These are phyloP conservation scores for Petunia secreta DNA, from an alignment of 257 asterid genomes.

Conservation along the genomic window DNA sequence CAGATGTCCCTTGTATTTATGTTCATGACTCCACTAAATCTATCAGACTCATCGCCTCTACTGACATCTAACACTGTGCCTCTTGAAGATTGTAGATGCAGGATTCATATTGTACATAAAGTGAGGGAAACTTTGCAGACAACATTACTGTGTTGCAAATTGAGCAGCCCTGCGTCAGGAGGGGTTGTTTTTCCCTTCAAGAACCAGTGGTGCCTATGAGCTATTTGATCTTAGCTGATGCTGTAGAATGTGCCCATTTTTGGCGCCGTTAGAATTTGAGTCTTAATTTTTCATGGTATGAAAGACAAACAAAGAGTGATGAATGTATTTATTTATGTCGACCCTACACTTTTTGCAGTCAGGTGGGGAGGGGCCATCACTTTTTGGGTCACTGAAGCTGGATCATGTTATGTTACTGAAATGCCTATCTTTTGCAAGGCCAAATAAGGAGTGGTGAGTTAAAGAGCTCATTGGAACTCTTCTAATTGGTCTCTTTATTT, in stretches of 20 bases:
- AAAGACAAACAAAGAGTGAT: not conserved
- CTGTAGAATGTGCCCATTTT: not conserved
- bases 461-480: not conserved
- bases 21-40: not conserved
- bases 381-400: not conserved
- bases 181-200: not conserved
- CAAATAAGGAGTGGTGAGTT: not conserved
- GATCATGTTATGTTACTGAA: not conserved
- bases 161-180: not conserved
- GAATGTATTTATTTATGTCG: not conserved
- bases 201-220: slow-evolving; percentile 4
- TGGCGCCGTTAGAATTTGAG: not conserved
- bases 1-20: not conserved
- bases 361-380: not conserved
- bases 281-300: not conserved
- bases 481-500: not conserved
- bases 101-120: slow-evolving; percentile 6
- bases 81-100: slow-evolving; percentile 6
- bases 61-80: not conserved
- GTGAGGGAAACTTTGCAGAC: slow-evolving; percentile 9
- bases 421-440: not conserved
- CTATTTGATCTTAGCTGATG: slow-evolving; percentile 1
- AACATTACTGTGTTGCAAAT: not conserved
- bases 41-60: not conserved
- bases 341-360: not conserved